Evolutionary conservation across 805 yeast genomes (phyloP).

Genomic region (Zygosaccharomyces lentus): DNA sequence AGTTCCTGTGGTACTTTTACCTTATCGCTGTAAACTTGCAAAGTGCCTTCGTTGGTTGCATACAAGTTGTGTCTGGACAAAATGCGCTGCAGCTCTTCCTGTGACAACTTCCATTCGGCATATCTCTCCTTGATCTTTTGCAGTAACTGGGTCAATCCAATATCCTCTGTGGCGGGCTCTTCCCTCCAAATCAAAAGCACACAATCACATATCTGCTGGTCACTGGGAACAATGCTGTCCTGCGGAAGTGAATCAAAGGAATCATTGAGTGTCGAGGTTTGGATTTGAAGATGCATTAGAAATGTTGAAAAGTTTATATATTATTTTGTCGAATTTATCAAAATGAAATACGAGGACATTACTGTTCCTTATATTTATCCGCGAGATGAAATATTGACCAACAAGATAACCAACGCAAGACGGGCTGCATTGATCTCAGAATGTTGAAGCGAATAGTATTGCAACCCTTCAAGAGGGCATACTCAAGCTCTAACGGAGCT

Average conservation of each 20-base stretch:
- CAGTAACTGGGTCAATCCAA: slow-evolving; percentile 53
- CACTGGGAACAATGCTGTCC: slow-evolving; percentile 44
- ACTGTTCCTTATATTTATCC: background rate
- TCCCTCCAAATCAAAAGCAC: slow-evolving; percentile 65
- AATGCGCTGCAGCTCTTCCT: slow-evolving; percentile 49
- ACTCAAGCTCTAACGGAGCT: slow-evolving; percentile 4
- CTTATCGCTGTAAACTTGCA: slow-evolving; percentile 51
- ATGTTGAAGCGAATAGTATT: slow-evolving; percentile 17
- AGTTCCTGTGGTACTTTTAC: slow-evolving; percentile 37
- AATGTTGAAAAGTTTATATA: background rate
- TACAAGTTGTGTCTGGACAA: slow-evolving; percentile 55
- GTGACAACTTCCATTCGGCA: slow-evolving; percentile 60
- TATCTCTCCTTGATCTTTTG: slow-evolving; percentile 46
- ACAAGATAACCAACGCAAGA: background rate
- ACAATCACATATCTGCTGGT: slow-evolving; percentile 53
- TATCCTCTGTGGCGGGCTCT: slow-evolving; percentile 57
- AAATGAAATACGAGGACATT: background rate
- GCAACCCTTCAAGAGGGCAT: slow-evolving; percentile 7
- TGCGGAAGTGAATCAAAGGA: slow-evolving; percentile 6
- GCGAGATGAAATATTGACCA: background rate
- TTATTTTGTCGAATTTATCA: background rate
- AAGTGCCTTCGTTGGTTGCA: slow-evolving; percentile 40
- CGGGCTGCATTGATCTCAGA: background rate
- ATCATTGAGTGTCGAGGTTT: slow-evolving; percentile 29
- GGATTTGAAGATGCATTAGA: slow-evolving; percentile 24